These are phyloP conservation scores for Ochetophila trinervis DNA, from an alignment of 306 rosid genomes.

Conservation along the genomic window DNA sequence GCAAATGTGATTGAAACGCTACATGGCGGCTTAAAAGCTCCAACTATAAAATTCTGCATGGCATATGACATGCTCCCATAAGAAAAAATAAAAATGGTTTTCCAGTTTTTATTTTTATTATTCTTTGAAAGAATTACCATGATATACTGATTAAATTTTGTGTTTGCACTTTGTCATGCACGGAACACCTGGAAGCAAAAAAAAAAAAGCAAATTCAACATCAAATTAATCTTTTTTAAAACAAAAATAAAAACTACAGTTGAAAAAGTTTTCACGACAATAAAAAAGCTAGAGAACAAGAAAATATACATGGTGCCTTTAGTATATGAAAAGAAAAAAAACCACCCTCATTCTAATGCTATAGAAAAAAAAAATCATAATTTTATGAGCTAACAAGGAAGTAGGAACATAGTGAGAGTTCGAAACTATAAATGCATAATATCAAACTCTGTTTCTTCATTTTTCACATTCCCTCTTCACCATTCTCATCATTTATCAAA, in stretches of 20 bases:
- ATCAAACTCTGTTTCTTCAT: no score
- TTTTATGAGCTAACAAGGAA: no score
- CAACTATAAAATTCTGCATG: constrained; percentile 75
- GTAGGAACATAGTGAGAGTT: no score
- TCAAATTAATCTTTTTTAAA: neutral
- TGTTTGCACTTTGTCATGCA: neutral
- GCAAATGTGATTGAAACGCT: constrained; percentile 62
- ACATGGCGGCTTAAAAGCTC: constrained; percentile 95
- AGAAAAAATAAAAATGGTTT: neutral
- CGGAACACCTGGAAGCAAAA: neutral
- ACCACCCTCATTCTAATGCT: no score
- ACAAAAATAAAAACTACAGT: neutral
- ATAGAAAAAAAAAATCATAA: no score
- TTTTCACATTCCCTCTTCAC: no score
- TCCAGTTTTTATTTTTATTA: neutral
- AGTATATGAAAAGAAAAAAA: no score
- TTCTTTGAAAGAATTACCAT: neutral
- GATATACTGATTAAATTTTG: neutral
- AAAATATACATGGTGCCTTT: no score
- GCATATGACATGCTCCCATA: neutral
- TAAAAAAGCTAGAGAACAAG: no score
- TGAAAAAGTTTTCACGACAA: no score
- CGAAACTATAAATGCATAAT: no score
- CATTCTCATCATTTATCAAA: no score
- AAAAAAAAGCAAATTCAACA: neutral